Conservation (phyloP, 306 rosid genomes). For the Lotus japonicus region DNA sequence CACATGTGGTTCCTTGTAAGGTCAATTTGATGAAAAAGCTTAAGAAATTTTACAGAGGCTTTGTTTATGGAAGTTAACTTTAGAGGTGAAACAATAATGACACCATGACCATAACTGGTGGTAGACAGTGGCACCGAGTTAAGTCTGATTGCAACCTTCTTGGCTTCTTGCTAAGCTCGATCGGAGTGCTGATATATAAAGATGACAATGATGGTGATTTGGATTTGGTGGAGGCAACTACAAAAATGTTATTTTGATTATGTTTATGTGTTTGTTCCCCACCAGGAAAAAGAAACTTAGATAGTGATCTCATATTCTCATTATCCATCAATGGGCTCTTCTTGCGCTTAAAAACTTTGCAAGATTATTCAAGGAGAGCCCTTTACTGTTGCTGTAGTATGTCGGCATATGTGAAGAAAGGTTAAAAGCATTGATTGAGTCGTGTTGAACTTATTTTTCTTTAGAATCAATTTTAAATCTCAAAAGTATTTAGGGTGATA, state of each 20-base stretch:
- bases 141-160: conserved; percentile 5
- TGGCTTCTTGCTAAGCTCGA: neutral
- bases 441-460: too few relatives aligned
- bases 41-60: too few relatives aligned
- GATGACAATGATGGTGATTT: neutral
- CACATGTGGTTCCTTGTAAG: too few relatives aligned
- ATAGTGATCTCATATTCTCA: neutral
- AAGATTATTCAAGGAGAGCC: neutral
- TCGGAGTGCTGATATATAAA: neutral
- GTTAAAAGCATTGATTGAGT: neutral
- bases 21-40: too few relatives aligned
- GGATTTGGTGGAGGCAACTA: conserved; percentile 6
- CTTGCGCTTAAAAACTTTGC: neutral
- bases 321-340: neutral
- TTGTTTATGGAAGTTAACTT: neutral
- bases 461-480: too few relatives aligned
- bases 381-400: neutral
- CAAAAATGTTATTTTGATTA: neutral
- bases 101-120: neutral
- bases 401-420: conserved; percentile 11
- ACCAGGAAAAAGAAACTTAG: neutral
- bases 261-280: neutral
- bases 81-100: conserved; percentile 5
- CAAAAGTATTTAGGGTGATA: too few relatives aligned
- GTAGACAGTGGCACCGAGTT: neutral